Conservation (phyloP, 768 basidiomycete genomes). For the Heimioporus sp. region DNA sequence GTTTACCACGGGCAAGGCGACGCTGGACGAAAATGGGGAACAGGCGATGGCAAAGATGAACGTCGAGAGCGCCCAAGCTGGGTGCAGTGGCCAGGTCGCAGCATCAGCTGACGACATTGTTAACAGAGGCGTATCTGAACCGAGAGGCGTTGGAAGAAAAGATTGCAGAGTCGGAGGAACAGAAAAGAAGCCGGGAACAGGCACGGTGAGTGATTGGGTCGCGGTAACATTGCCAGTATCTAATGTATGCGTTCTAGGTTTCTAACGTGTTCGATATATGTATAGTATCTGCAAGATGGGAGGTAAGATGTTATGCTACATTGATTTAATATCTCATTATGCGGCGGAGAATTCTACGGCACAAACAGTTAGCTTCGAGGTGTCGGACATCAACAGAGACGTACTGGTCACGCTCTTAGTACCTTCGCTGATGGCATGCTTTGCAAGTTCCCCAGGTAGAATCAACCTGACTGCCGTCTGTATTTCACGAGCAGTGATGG, state of each 20-base stretch:
- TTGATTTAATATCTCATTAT: constrained; percentile 2
- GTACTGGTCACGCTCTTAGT: constrained; percentile 58
- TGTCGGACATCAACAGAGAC: background rate
- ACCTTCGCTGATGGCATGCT: constrained; percentile 76
- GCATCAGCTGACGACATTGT: constrained; percentile 76
- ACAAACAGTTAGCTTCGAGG: background rate
- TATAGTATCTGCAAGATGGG: constrained; percentile 16
- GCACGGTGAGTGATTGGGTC: constrained; percentile 58
- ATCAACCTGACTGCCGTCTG: constrained; percentile 69
- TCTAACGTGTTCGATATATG: constrained; percentile 17
- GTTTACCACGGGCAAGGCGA: constrained; percentile 58
- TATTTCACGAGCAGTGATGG: constrained; percentile 71
- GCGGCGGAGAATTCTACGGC: constrained; percentile 27
- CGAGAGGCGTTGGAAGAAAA: constrained; percentile 79
- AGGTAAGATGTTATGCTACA: constrained; percentile 25
- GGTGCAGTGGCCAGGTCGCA: constrained; percentile 68
- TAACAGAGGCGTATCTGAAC: constrained; percentile 82
- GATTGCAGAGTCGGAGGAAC: constrained; percentile 82
- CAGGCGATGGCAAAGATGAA: constrained; percentile 75
- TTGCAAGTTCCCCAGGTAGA: constrained; percentile 69
- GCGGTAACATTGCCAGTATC: background rate
- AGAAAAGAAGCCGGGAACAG: constrained; percentile 90
- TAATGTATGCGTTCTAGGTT: constrained; percentile 14
- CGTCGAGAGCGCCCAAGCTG: constrained; percentile 73
- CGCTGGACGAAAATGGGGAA: constrained; percentile 39